Evolutionary conservation across 1,139 yeast species (phyloP), one percentile per base, ranked within the genome.

Genomic region (Debaryomyces subglobosus): DNA sequence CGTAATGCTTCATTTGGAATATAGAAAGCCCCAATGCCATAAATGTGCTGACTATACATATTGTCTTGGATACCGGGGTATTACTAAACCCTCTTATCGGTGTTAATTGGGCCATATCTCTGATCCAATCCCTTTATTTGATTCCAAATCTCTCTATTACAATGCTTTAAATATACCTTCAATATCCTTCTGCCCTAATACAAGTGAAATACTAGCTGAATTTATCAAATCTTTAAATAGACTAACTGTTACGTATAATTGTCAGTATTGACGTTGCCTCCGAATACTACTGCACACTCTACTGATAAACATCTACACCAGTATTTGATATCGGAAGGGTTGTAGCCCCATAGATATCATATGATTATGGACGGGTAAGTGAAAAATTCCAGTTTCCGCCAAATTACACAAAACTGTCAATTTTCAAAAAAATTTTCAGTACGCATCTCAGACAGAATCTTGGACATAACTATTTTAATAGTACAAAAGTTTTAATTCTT

Each of bases 31-130:
- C 47, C 13, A 87, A 57, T 1, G 94, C 85, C 7, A 72, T 46
- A 0, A 72, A 59, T 1, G 85, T 69, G 2, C 78, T 55, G 32
- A 65, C 39, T 3, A 74, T 61, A 35, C 84, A 74, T 33, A 81
- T 54, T 4, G 70, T 53, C 52, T 74, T 71, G 6, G 89, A 72
- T 9, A 85, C 79, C 0, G 89, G 90, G 9, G 86, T 78, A 53
- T 80, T 72, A 21, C 72, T 66, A 60, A 85, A 84, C 33, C 92
- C 92, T 30, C 79, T 68, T 10, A 86, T 74, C 3, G 73, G 72
- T 3, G 73, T 67, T 44, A 68, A 51, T 54, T 68, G 72, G 10
- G 63, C 54, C 71, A 68, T 68, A 15, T 20, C 37, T 34, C 15
- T 35, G 38, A 20, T 35, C 13, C 13, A 18, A 27, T 7, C 6